Conservation (phyloP, 2,329 filamentous ascomycete species). For the Chaetomiaceae sp. region DNA sequence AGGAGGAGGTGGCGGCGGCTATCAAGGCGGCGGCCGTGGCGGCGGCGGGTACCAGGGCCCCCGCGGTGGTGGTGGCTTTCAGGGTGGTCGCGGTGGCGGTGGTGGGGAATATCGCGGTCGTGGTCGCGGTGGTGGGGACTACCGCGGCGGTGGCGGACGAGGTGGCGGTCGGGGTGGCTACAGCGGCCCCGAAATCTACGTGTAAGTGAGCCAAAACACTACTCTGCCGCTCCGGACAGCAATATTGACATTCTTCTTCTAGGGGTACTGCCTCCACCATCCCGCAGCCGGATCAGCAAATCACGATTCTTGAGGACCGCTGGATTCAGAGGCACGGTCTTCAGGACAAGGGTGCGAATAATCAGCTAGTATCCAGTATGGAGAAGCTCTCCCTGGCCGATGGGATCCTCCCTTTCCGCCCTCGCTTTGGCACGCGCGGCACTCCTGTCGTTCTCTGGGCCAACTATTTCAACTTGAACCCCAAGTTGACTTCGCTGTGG, state of each 20-base stretch:
- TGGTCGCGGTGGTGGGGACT: constrained; percentile 11
- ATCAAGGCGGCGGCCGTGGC: constrained; percentile 11
- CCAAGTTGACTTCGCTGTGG: constrained; percentile 33
- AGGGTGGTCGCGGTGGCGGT: constrained; percentile 12
- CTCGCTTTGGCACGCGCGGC: constrained; percentile 44
- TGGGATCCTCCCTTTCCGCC: constrained; percentile 40
- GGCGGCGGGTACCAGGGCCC: constrained; percentile 19
- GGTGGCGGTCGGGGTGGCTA: constrained; percentile 11
- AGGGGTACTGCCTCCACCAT: constrained; percentile 8
- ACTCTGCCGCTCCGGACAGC: background rate
- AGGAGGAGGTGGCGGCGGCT: constrained; percentile 5
- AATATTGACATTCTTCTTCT: constrained; percentile 8
- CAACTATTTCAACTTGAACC: constrained; percentile 46
- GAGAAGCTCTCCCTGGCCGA: constrained; percentile 27
- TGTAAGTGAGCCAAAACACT: constrained; percentile 22
- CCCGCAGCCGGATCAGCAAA: constrained; percentile 25
- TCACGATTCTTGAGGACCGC: constrained; percentile 25
- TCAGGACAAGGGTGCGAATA: background rate
- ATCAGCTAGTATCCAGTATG: constrained; percentile 32
- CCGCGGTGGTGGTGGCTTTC: constrained; percentile 13
- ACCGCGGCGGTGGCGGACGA: constrained; percentile 16
- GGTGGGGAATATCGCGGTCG: constrained; percentile 20
- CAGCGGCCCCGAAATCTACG: constrained; percentile 26
- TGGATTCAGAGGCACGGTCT: constrained; percentile 22
- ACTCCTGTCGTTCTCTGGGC: constrained; percentile 42